Evolutionary conservation across 106 monocot species (phyloP).

Genomic region (Dendrobium huoshanense): DNA sequence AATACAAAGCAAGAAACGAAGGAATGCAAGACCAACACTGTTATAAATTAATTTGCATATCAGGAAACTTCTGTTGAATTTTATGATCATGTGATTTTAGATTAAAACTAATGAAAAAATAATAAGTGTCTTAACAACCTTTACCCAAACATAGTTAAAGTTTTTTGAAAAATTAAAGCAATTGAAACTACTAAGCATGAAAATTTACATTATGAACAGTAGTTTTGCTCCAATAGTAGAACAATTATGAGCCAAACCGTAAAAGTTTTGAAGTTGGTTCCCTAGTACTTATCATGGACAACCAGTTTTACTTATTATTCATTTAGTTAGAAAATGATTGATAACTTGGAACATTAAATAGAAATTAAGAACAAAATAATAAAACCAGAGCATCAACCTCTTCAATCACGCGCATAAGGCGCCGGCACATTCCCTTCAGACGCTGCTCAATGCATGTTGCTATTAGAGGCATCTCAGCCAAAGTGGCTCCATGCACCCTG

Average conservation of each 20-base stretch:
- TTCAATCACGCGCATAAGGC: conserved; percentile 56
- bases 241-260: not conserved
- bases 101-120: not conserved
- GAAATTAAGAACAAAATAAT: not conserved
- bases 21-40: not conserved
- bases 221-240: not conserved
- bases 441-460: conserved; percentile 57
- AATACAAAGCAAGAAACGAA: too few species aligned
- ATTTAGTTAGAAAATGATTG: not conserved
- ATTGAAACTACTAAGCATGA: too few species aligned
- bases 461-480: conserved; percentile 75
- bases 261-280: not conserved
- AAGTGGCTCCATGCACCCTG: conserved; percentile 60
- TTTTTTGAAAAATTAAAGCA: too few species aligned
- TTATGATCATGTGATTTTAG: not conserved
- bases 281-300: not conserved
- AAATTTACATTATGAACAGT: too few species aligned
- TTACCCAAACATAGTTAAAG: not conserved
- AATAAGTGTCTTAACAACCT: not conserved
- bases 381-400: conserved; percentile 23
- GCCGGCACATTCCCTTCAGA: conserved; percentile 75
- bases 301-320: not conserved
- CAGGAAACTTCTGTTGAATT: not conserved
- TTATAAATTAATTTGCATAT: not conserved
- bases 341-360: not conserved